Percentiles rank a stretch among this genome's conserved stretches.
Evolutionary conservation across 2,329 filamentous ascomycete genomes (phyloP).

Genomic region (Ceratocystis eucalypticola): DNA sequence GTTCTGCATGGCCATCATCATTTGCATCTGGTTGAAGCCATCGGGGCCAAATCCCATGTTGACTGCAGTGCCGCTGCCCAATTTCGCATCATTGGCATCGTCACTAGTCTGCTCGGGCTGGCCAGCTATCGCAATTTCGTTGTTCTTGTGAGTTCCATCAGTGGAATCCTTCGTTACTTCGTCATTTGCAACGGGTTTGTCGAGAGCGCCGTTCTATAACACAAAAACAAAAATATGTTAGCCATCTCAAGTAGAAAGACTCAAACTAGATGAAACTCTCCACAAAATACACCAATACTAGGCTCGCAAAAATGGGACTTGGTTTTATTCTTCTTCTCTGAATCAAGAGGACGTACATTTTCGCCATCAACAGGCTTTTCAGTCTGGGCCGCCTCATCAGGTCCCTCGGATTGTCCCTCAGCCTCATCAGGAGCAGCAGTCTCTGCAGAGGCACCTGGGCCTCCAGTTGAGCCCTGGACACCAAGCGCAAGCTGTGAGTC

Average conservation of each 20-base stretch:
- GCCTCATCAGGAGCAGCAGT: constrained; percentile 11
- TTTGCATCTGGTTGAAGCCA: constrained; percentile 65
- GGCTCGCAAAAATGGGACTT: background rate
- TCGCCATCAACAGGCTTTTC: background rate
- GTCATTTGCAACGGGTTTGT: background rate
- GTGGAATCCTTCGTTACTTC: background rate
- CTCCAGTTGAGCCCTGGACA: background rate
- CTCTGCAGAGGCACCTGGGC: background rate
- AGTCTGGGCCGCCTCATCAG: constrained; percentile 2
- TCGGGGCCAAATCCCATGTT: constrained; percentile 49
- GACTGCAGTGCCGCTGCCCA: constrained; percentile 21
- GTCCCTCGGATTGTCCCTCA: background rate
- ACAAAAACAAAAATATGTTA: background rate
- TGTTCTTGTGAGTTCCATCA: background rate
- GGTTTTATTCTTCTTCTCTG: no score
- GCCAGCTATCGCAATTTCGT: constrained; percentile 2
- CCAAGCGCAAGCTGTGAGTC: background rate
- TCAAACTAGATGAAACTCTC: background rate
- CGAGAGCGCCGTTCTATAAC: background rate
- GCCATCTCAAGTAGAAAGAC: background rate
- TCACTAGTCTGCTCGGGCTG: constrained; percentile 20
- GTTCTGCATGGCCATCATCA: constrained; percentile 66
- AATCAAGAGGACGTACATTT: constrained; percentile 33
- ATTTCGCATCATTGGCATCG: constrained; percentile 24
- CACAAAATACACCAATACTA: background rate